Conservation (phyloP, 345 rosid genomes). For the Jatropha curcas region DNA sequence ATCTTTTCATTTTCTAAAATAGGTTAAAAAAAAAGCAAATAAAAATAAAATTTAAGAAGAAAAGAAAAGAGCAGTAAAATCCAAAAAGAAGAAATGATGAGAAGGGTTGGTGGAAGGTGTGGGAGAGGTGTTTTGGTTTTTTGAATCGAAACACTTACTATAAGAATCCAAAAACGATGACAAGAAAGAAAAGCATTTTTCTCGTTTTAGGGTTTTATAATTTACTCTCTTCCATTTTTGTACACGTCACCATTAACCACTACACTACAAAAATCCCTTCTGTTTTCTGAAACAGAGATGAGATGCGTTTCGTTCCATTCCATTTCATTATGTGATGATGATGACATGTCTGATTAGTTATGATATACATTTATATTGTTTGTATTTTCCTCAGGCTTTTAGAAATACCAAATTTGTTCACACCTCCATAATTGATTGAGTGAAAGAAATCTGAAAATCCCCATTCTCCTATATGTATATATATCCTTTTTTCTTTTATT, state of each 20-base stretch:
- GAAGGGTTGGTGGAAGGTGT: conserved; percentile 20
- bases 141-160: conserved; percentile 2
- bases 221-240: neutral
- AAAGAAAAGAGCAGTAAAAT: conserved; percentile 8
- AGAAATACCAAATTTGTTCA: neutral
- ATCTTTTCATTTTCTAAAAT: too few relatives aligned
- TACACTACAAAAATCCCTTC: neutral
- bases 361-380: too few relatives aligned
- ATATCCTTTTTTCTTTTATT: neutral
- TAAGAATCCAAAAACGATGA: conserved; percentile 29
- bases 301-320: conserved; percentile 8
- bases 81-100: conserved; percentile 30
- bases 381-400: neutral
- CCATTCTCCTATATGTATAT: too few relatives aligned
- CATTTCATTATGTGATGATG: neutral
- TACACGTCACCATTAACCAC: conserved; percentile 23
- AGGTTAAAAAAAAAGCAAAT: too few relatives aligned
- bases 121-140: conserved; percentile 1
- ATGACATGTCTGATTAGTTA: conserved; percentile 13
- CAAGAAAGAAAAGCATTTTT: conserved; percentile 20
- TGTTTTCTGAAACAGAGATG: neutral
- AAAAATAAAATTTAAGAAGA: neutral
- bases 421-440: conserved; percentile 10
- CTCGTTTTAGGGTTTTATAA: conserved; percentile 25
- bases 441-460: conserved; percentile 6